A percentile compares a stretch with the other conserved stretches of the same genome.
Conservation (phyloP, 164 flowering plant genomes). For the Protea cynaroides region DNA sequence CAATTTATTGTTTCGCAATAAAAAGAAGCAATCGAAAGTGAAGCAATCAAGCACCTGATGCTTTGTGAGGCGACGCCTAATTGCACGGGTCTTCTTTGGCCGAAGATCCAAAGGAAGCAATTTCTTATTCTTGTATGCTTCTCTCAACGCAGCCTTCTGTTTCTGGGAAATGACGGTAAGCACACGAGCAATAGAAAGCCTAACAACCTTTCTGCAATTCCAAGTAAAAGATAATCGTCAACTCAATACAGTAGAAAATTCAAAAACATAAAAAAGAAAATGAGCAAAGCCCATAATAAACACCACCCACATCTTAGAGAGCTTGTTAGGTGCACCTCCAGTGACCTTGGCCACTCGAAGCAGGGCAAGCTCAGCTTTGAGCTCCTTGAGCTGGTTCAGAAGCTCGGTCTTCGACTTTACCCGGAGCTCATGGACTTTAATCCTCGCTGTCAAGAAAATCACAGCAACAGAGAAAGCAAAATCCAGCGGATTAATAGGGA, state of each 20-base stretch:
- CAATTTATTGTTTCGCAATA: too few relatives aligned
- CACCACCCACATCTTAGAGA: constrained; percentile 54
- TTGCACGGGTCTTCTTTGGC: constrained; percentile 84
- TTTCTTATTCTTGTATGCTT: constrained; percentile 71
- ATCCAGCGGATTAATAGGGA: too few relatives aligned
- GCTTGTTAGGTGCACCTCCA: constrained; percentile 78
- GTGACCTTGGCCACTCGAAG: constrained; percentile 80
- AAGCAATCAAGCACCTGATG: constrained; percentile 45
- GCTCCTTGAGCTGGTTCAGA: constrained; percentile 54
- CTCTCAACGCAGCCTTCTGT: constrained; percentile 72
- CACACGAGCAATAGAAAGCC: constrained; percentile 68
- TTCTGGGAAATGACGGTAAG: constrained; percentile 74
- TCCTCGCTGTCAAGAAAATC: constrained; percentile 38
- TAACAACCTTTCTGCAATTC: constrained; percentile 69
- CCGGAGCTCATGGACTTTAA: constrained; percentile 75
- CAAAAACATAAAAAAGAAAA: not conserved
- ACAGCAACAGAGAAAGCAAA: not conserved
- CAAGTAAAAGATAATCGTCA: not conserved
- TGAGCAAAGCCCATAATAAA: not conserved
- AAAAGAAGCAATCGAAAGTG: not conserved
- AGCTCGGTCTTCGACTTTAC: constrained; percentile 49
- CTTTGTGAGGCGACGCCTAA: constrained; percentile 70
- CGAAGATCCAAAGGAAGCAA: constrained; percentile 71
- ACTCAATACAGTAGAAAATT: not conserved
- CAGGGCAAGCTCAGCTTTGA: constrained; percentile 66